These are phyloP conservation scores for Yamadazyma dendronema DNA, from an alignment of 1,139 yeast genomes.

Conservation along the genomic window DNA sequence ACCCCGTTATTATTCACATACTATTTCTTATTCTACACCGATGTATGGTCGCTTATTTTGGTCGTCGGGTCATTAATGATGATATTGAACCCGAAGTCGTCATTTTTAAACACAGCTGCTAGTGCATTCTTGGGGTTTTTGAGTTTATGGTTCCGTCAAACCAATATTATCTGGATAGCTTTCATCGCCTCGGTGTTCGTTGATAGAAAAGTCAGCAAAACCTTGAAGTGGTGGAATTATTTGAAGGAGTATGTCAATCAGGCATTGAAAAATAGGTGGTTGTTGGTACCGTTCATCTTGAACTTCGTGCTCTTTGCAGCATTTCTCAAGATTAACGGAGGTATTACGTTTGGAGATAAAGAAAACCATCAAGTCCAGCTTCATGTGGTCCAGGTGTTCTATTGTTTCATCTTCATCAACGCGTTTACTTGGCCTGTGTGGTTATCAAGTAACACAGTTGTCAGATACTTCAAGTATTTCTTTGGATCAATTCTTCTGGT, in stretches of 20 bases:
- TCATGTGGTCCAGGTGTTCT: constrained; percentile 80
- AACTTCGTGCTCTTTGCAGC: constrained; percentile 52
- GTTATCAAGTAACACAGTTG: constrained; percentile 43
- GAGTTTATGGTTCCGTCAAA: constrained; percentile 80
- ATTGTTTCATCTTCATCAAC: constrained; percentile 64
- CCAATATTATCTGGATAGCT: constrained; percentile 84
- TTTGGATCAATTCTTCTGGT: constrained; percentile 15
- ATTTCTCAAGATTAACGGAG: constrained; percentile 66
- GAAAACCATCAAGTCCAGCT: constrained; percentile 71
- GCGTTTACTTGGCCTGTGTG: constrained; percentile 71
- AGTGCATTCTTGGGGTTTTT: constrained; percentile 51
- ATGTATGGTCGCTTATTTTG: constrained; percentile 83
- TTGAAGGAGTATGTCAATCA: constrained; percentile 14
- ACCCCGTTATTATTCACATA: constrained; percentile 75
- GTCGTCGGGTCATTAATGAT: constrained; percentile 47
- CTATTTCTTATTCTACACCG: constrained; percentile 83
- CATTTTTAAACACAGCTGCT: constrained; percentile 14
- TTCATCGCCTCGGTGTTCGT: constrained; percentile 58
- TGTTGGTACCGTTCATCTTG: constrained; percentile 49
- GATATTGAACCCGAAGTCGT: constrained; percentile 25
- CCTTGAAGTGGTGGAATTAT: constrained; percentile 9
- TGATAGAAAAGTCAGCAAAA: constrained; percentile 35
- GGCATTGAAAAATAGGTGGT: constrained; percentile 23
- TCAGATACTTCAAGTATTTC: constrained; percentile 32
- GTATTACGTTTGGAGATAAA: constrained; percentile 86